Conservation (phyloP, 805 yeast genomes). For the Zygoascus ofunaensis region DNA sequence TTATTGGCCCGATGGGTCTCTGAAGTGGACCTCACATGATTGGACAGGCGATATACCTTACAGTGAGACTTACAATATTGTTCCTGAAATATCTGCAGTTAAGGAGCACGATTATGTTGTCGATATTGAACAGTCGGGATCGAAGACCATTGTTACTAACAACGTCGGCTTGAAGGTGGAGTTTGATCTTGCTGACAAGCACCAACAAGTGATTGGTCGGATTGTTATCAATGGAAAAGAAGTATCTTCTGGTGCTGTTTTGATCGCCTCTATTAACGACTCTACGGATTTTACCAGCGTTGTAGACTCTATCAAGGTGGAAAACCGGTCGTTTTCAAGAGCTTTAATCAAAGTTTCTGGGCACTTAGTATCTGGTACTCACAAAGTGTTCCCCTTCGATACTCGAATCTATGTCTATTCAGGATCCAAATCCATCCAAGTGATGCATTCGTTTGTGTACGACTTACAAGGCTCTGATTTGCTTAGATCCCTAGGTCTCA, state of each 20-base stretch:
- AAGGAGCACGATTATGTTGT: background rate
- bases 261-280: background rate
- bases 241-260: background rate
- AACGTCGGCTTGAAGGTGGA: constrained; percentile 1
- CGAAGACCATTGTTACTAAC: background rate
- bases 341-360: background rate
- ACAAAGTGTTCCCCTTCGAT: constrained; percentile 3
- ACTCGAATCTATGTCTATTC: constrained; percentile 2
- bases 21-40: constrained; percentile 6
- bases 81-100: background rate
- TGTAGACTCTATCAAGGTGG: background rate
- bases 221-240: background rate
- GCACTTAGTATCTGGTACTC: background rate
- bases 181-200: background rate
- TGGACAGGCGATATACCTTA: background rate
- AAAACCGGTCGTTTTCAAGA: background rate
- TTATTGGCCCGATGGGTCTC: constrained; percentile 5
- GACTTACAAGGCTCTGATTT: background rate
- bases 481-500: constrained; percentile 2
- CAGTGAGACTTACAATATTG: background rate
- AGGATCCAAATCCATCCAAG: background rate
- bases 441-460: constrained; percentile 6
- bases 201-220: background rate
- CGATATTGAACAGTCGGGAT: too few species aligned
- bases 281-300: background rate